Evolutionary conservation across 1,139 yeast genomes (phyloP).

Genomic region (Yamadazyma diospyri): DNA sequence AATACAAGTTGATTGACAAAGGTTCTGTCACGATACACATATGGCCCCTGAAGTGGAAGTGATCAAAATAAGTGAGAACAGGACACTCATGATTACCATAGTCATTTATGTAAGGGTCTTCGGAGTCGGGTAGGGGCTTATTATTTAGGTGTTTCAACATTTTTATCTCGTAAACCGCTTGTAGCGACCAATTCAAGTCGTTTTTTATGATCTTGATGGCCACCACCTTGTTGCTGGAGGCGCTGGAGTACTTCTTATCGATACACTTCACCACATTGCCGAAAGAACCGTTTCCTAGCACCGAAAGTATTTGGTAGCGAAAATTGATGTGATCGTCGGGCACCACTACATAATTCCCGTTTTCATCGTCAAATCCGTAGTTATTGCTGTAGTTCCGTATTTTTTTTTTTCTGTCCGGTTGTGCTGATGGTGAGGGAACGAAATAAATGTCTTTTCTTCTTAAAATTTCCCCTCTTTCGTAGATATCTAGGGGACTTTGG

Average conservation of each 20-base stretch:
- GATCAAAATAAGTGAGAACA: conserved; percentile 58
- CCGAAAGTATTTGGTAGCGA: conserved; percentile 58
- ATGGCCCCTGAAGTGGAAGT: conserved; percentile 79
- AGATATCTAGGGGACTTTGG: conserved; percentile 30
- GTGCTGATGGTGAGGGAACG: conserved; percentile 23
- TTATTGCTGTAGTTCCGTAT: conserved; percentile 44
- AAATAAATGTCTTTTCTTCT: conserved; percentile 39
- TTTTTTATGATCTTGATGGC: conserved; percentile 79
- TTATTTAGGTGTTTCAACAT: conserved; percentile 49
- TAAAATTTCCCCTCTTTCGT: conserved; percentile 53
- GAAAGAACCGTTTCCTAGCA: conserved; percentile 79
- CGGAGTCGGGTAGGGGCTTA: conserved; percentile 9
- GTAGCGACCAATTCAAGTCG: conserved; percentile 70
- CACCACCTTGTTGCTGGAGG: conserved; percentile 31
- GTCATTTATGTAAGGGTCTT: conserved; percentile 15
- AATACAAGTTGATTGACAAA: conserved; percentile 64
- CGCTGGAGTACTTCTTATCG: conserved; percentile 56
- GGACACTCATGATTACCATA: conserved; percentile 23
- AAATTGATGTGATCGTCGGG: conserved; percentile 74
- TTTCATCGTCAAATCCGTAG: conserved; percentile 71
- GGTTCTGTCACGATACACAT: conserved; percentile 78
- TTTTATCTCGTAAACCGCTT: conserved; percentile 76
- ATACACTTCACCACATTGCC: conserved; percentile 72
- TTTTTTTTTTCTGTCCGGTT: conserved; percentile 27
- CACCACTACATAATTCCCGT: conserved; percentile 58